phyloP scores from a whole-genome alignment of 2,329 filamentous ascomycete species.

The Ascochyta koolunga region DNA sequence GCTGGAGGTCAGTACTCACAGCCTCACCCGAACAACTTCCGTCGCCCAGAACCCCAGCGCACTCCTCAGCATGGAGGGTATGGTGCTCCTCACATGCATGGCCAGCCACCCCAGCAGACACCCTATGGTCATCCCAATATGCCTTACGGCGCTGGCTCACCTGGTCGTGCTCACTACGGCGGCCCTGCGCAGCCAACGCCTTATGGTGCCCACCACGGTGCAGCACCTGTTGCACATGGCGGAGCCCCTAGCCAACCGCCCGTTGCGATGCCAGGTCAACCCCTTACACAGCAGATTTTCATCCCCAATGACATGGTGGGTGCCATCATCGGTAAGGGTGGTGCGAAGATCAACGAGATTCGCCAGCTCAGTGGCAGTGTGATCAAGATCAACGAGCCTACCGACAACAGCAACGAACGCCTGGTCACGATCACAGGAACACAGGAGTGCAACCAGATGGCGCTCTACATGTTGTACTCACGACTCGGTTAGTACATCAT shows the following conservation, averaged over 20 bases:
- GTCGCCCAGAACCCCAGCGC: constrained; percentile 71
- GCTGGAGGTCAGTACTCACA: constrained; percentile 93
- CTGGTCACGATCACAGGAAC: constrained; percentile 97
- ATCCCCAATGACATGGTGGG: constrained; percentile 99
- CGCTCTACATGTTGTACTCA: constrained; percentile 98
- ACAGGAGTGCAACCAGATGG: constrained; percentile 99
- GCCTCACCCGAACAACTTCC: constrained; percentile 85
- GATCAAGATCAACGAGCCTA: constrained; percentile 99
- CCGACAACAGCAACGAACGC: constrained; percentile 98
- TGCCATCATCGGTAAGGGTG: constrained; percentile 97
- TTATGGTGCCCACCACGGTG: constrained; percentile 64
- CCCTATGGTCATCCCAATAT: constrained; percentile 64
- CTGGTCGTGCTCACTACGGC: constrained; percentile 75
- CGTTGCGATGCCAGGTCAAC: constrained; percentile 68
- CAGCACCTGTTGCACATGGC: constrained; percentile 63
- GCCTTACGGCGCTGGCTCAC: constrained; percentile 76
- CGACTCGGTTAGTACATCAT: constrained; percentile 74
- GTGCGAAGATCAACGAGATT: constrained; percentile 99
- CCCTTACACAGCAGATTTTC: constrained; percentile 96
- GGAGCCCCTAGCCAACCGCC: constrained; percentile 75
- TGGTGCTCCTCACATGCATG: constrained; percentile 71
- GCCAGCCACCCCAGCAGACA: constrained; percentile 58
- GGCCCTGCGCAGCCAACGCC: constrained; percentile 76
- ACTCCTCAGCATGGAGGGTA: constrained; percentile 76
- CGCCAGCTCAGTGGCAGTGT: constrained; percentile 95